Evolutionary conservation across 352 stramenopile genomes (phyloP), one percentile per base, ranked within the genome.

Genomic region (Peronospora destructor): DNA sequence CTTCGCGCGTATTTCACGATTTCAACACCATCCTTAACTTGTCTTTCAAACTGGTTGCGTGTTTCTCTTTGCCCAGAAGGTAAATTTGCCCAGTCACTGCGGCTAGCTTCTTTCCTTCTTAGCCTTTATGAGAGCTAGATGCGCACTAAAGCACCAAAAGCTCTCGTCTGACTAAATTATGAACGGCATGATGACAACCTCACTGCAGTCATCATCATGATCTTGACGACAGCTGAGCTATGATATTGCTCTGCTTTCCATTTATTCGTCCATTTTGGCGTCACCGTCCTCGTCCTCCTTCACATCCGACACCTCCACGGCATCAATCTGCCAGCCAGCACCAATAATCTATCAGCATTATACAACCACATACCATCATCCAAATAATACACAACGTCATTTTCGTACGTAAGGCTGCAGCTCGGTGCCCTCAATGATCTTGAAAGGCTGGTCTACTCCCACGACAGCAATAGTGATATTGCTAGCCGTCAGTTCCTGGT

Each of bases 401-500:
- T 21, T 46, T n/a, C 78, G 45, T 70, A 99, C 84, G 70, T 97
- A 98, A 61, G 82, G 83, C 70, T 98, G 90, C 48, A 99, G 64
- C 14, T 91, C 88, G 42, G 74, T 73, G 58, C 88, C 94, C 53
- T 98, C 93, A 42, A 98, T 93, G 50, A 98, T 78, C 56, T 73
- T 90, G 64, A 97, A 98, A 41, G 84, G 79, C 54, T 98, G 71
- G 62, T 95, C 84, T 49, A 94, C 84, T 35, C 94, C 94, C n/a
- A 99, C 89, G 60, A 98, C 72, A 1, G 84, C 87, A 59, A 99
- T 82, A 42, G 83, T 87, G 28, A 94, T 82, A 75, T 94, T 98
- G 39, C 89, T 90, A 30, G 75, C 75, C 34, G 89, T 97, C 41
- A 99, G 75, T 53, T 98, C 94, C 67, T 93, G 89, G 73, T 98